Conservation (phyloP, 306 rosid genomes). For the Gillenia trifoliata region DNA sequence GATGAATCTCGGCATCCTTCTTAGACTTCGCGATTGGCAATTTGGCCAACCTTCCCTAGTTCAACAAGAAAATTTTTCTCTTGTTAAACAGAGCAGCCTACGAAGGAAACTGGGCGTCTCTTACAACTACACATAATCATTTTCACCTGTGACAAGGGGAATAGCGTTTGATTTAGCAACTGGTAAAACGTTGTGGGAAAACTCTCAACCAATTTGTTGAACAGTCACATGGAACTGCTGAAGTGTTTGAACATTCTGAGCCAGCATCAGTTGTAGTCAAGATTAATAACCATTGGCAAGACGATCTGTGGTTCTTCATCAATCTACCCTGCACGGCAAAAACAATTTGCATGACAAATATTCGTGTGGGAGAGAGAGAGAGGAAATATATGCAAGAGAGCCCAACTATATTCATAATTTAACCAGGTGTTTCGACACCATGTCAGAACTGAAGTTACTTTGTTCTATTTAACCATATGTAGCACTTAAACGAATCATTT, state of each 20-base stretch:
- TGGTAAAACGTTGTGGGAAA: not conserved
- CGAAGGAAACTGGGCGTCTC: not conserved
- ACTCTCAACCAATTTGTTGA: not conserved
- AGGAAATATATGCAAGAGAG: too few relatives aligned
- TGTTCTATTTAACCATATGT: not conserved
- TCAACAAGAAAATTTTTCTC: not conserved
- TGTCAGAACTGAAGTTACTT: not conserved
- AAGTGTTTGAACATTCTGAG: not conserved
- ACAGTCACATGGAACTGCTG: not conserved
- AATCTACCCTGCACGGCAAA: not conserved
- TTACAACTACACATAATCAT: not conserved
- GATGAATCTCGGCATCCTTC: not conserved
- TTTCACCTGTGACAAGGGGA: not conserved
- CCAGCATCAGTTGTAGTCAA: not conserved
- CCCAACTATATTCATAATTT: too few relatives aligned
- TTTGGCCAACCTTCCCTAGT: conserved; percentile 7
- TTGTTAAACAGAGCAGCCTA: not conserved
- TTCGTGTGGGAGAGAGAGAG: not conserved
- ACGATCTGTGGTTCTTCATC: not conserved
- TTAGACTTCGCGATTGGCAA: not conserved
- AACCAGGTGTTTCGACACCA: too few relatives aligned
- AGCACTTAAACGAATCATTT: not conserved
- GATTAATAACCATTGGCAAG: not conserved
- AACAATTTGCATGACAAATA: not conserved
- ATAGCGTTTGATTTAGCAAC: not conserved